Conservation (phyloP, 164 flowering plant species). For the Annona squamosa region DNA sequence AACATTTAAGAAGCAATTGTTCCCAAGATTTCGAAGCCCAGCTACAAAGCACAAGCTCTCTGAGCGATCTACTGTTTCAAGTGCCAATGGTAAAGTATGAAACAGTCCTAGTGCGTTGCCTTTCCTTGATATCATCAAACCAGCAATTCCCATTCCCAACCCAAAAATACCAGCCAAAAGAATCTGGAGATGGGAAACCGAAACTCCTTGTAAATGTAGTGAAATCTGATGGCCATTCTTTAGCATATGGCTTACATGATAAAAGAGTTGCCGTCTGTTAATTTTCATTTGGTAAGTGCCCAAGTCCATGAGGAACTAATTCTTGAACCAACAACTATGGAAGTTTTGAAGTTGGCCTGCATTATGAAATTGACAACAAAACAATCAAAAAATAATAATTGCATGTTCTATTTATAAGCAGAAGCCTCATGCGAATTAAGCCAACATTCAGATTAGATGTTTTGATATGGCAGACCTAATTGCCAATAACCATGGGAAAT, state of each 20-base stretch:
- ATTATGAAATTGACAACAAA: background rate
- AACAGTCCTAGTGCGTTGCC: constrained; percentile 24
- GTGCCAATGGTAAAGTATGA: constrained; percentile 19
- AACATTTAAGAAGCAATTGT: constrained; percentile 87
- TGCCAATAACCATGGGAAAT: background rate
- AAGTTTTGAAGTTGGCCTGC: background rate
- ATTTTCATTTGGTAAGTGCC: constrained; percentile 16
- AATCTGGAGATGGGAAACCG: constrained; percentile 29
- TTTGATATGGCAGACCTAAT: background rate
- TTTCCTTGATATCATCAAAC: constrained; percentile 36
- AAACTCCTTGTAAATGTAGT: constrained; percentile 26
- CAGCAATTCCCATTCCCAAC: constrained; percentile 25
- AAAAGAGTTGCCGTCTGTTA: constrained; percentile 16
- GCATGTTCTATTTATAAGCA: no score
- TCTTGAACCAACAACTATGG: background rate
- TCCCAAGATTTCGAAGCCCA: constrained; percentile 83
- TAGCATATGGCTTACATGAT: constrained; percentile 20
- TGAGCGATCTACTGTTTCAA: constrained; percentile 12
- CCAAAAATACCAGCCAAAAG: constrained; percentile 48
- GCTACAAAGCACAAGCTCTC: constrained; percentile 36
- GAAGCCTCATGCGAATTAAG: background rate
- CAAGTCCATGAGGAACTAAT: background rate
- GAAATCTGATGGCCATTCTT: constrained; percentile 24
- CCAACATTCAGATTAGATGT: background rate
- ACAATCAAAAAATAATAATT: background rate